phyloP scores from a whole-genome alignment of 495 filamentous ascomycete species.

The Hypoxylon fuscum region DNA sequence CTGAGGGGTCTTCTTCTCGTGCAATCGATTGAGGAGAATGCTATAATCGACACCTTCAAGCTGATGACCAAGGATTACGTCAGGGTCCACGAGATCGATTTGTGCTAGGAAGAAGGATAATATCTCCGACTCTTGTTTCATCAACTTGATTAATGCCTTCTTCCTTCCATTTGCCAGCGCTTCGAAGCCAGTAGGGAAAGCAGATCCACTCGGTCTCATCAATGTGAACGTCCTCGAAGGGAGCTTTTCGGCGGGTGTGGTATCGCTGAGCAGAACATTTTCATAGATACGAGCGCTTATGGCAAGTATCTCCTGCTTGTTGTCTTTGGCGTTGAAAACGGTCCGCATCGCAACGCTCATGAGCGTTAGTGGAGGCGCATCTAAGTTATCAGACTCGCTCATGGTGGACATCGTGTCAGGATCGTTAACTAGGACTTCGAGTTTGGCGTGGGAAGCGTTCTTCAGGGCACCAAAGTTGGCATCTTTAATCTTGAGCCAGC shows the following conservation, averaged over 20 bases:
- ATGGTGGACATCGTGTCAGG: slow-evolving; percentile 76
- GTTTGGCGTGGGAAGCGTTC: slow-evolving; percentile 96
- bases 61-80: slow-evolving; percentile 94
- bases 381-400: slow-evolving; percentile 77
- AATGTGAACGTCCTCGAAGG: slow-evolving; percentile 91
- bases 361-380: slow-evolving; percentile 86
- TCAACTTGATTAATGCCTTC: slow-evolving; percentile 76
- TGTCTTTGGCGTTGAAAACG: slow-evolving; percentile 87
- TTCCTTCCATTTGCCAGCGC: slow-evolving; percentile 66
- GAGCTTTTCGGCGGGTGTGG: slow-evolving; percentile 84
- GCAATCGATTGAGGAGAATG: slow-evolving; percentile 84
- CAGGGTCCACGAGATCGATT: slow-evolving; percentile 86
- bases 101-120: slow-evolving; percentile 88
- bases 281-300: slow-evolving; percentile 92
- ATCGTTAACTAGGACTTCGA: slow-evolving; percentile 82
- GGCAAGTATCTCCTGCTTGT: slow-evolving; percentile 94
- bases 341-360: slow-evolving; percentile 95
- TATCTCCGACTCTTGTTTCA: slow-evolving; percentile 82
- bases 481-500: slow-evolving; percentile 90
- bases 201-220: slow-evolving; percentile 78
- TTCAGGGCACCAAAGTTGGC: slow-evolving; percentile 84
- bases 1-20: slow-evolving; percentile 87
- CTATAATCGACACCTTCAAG: slow-evolving; percentile 97
- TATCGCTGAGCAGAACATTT: slow-evolving; percentile 86
- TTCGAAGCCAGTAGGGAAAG: slow-evolving; percentile 89